A percentile compares a stretch with the other conserved stretches of the same genome.
phyloP scores from a whole-genome alignment of 2,329 filamentous ascomycete species.

The Aspergillus bombycis region DNA sequence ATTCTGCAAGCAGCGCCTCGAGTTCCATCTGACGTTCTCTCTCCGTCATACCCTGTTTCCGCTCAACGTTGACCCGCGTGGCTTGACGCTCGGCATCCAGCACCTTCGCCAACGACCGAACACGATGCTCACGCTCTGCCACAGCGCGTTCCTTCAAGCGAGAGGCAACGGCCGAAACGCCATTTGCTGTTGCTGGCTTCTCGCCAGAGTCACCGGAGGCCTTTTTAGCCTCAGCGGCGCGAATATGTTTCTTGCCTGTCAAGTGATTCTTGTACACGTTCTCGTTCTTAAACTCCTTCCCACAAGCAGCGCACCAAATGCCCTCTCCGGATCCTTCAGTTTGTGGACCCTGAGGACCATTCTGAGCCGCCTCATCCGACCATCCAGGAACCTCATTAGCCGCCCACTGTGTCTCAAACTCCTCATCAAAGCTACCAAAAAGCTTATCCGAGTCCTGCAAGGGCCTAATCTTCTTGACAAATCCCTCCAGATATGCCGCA shows the following conservation, averaged over 20 bases:
- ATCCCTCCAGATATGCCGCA: constrained; percentile 81
- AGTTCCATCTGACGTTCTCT: constrained; percentile 92
- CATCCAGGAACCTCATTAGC: constrained; percentile 79
- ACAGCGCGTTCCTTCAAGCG: constrained; percentile 85
- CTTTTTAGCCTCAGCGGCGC: constrained; percentile 70
- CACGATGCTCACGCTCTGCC: constrained; percentile 82
- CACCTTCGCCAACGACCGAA: constrained; percentile 75
- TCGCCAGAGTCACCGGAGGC: constrained; percentile 44
- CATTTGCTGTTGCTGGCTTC: constrained; percentile 26
- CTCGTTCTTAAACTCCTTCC: constrained; percentile 93
- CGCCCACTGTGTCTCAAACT: constrained; percentile 83
- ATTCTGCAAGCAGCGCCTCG: constrained; percentile 76
- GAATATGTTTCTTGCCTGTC: constrained; percentile 88
- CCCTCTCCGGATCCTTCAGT: constrained; percentile 66
- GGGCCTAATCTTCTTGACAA: constrained; percentile 81
- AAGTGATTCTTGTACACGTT: constrained; percentile 92
- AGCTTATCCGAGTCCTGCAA: constrained; percentile 83
- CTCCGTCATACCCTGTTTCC: constrained; percentile 96
- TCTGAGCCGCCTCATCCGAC: constrained; percentile 59
- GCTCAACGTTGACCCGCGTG: constrained; percentile 91
- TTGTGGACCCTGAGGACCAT: constrained; percentile 46
- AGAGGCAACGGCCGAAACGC: constrained; percentile 30
- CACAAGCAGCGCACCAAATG: constrained; percentile 87
- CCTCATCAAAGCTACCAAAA: constrained; percentile 73
- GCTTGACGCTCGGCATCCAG: constrained; percentile 89